Conservation (phyloP, 345 rosid genomes). For the Populus simonii region DNA sequence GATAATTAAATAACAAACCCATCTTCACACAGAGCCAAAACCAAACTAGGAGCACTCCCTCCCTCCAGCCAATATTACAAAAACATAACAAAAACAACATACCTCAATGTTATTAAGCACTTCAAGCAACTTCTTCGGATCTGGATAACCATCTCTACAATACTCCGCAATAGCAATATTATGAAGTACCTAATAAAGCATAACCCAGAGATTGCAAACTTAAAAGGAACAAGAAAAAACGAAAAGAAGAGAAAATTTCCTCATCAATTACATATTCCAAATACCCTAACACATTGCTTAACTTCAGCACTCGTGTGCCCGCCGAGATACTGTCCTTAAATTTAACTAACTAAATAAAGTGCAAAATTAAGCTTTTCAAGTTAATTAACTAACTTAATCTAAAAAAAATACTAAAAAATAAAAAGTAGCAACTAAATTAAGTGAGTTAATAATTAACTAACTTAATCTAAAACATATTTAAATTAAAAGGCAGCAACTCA, state of each 20-base stretch:
- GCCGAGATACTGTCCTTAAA: not conserved
- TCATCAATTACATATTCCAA: not conserved
- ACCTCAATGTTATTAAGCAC: conserved; percentile 76
- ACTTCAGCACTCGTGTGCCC: not conserved
- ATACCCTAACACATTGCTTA: not conserved
- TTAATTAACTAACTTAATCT: not conserved
- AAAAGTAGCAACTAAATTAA: not conserved
- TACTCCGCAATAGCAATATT: conserved; percentile 82
- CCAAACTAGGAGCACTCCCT: too few species aligned
- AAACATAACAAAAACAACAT: conserved; percentile 4
- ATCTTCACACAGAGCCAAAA: too few species aligned
- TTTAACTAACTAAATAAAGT: not conserved
- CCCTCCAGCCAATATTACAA: not conserved
- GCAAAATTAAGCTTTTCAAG: not conserved
- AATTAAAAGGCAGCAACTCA: not conserved
- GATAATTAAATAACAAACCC: too few species aligned
- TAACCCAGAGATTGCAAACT: conserved; percentile 18
- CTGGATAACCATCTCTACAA: conserved; percentile 68
- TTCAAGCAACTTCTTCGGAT: conserved; percentile 68
- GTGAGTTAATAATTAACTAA: not conserved
- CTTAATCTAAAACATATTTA: not conserved
- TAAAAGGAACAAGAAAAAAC: not conserved
- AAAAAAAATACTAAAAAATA: not conserved
- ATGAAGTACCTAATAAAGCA: conserved; percentile 64
- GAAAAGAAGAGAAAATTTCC: not conserved